Evolutionary conservation across 2,329 filamentous ascomycete species (phyloP), one percentile per base, ranked within the genome.

Genomic region (Stenocarpella maydis): DNA sequence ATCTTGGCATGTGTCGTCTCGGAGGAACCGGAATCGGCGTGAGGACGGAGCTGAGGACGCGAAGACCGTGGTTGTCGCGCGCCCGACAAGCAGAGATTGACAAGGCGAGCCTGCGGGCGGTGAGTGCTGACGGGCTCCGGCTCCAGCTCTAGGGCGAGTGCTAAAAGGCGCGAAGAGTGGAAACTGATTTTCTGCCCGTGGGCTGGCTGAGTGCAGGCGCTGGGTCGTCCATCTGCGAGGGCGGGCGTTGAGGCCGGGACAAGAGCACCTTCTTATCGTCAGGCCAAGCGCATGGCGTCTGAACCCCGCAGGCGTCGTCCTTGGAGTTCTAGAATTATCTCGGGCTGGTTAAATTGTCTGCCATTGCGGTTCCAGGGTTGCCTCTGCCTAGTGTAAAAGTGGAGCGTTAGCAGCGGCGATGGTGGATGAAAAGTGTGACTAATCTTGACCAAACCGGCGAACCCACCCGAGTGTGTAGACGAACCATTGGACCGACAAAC

Each of bases 31-130:
- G 21, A 24, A 34, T 52, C 4, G 49, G 8, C 52, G 39, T 10
- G 24, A 15, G 15, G n/a, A 43, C 4, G 28, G 15, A 39, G 55
- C 72, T 73, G 68, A 71, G 73, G 66, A 75, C 74, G 71, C 74
- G 47, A 70, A 67, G 45, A 47, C 49, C 15, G 52, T 65, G 50
- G 10, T 19, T 65, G 61, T 55, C 21, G 53, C 41, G 58, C 19
- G 58, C 43, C 58, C 34, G 60, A 41, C 26, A 50, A 19, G 53
- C 64, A 55, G 50, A 67, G 52, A 55, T 55, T 41, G 49, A 26
- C 37, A 47, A 63, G 58, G 28, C 43, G 43, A 47, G 31, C n/a
- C 17, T 50, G 52, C 63, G 68, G 68, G 68, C 68, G 68, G 68
- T 69, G 68, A 70, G 64, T 2, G 28, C 17, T 34, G 65, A 61